Conservation (phyloP, 2,329 filamentous ascomycete species). For the Botryotinia convoluta region DNA sequence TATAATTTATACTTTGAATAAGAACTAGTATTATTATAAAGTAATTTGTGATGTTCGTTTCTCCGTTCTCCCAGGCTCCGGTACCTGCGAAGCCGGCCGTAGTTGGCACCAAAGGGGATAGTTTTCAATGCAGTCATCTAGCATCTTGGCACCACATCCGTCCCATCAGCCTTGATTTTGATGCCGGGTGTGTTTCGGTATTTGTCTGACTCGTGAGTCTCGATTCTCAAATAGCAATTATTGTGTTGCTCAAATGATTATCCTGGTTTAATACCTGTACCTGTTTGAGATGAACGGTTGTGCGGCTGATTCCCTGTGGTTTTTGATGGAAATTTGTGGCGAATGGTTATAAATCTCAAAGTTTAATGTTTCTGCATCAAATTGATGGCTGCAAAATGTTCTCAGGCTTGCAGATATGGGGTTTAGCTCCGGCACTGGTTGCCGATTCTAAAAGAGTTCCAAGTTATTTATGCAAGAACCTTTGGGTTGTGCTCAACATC, state of each 20-base stretch:
- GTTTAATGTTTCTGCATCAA: neutral
- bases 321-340: neutral
- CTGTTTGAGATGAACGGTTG: neutral
- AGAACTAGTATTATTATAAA: neutral
- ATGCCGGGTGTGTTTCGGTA: neutral
- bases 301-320: neutral
- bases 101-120: neutral
- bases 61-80: neutral
- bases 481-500: neutral
- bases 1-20: neutral
- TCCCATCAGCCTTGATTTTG: neutral
- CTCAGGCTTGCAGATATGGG: neutral
- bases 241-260: neutral
- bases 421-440: slow-evolving; percentile 8
- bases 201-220: neutral
- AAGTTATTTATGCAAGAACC: neutral
- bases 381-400: neutral
- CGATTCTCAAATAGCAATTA: neutral
- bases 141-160: neutral
- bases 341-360: neutral
- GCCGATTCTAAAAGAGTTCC: neutral
- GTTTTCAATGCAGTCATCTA: neutral
- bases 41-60: neutral
- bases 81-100: neutral
- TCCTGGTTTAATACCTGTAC: neutral